phyloP scores from a whole-genome alignment of 176 grass and related monocot genomes.

The Saccharum spontaneum region DNA sequence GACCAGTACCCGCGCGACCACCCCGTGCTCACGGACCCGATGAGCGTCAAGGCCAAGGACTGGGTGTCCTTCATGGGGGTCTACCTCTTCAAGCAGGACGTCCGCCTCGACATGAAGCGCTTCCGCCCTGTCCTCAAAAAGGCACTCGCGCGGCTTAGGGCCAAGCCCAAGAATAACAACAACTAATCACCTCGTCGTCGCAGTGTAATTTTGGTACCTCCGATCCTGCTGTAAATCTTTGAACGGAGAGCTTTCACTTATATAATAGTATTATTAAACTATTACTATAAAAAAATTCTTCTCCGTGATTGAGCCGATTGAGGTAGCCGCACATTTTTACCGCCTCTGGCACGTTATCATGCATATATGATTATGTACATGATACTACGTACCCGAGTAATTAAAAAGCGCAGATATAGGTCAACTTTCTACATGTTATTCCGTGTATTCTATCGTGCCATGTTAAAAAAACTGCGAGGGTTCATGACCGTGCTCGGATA shows the following conservation, averaged over 20 bases:
- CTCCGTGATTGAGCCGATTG: neutral
- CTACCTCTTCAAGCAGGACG: constrained; percentile 83
- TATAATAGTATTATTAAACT: no score
- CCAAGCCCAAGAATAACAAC: neutral
- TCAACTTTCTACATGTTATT: neutral
- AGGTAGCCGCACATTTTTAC: neutral
- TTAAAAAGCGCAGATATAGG: neutral
- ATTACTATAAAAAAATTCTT: neutral
- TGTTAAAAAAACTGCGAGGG: no score
- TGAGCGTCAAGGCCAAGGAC: constrained; percentile 42
- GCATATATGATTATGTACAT: neutral
- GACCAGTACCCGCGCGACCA: constrained; percentile 73
- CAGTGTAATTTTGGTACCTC: neutral
- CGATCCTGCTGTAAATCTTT: neutral
- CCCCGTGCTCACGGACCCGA: constrained; percentile 65
- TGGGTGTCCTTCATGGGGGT: constrained; percentile 51
- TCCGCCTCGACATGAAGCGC: constrained; percentile 62
- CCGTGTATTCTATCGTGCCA: no score
- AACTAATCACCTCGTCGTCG: neutral
- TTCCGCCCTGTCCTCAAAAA: constrained; percentile 58
- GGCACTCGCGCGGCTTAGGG: constrained; percentile 40
- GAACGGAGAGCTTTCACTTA: no score
- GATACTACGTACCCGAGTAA: no score
- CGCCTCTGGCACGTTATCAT: neutral
- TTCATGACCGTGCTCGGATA: no score